phyloP scores from a whole-genome alignment of 2,329 filamentous ascomycete species.

The Botryotinia calthae region DNA sequence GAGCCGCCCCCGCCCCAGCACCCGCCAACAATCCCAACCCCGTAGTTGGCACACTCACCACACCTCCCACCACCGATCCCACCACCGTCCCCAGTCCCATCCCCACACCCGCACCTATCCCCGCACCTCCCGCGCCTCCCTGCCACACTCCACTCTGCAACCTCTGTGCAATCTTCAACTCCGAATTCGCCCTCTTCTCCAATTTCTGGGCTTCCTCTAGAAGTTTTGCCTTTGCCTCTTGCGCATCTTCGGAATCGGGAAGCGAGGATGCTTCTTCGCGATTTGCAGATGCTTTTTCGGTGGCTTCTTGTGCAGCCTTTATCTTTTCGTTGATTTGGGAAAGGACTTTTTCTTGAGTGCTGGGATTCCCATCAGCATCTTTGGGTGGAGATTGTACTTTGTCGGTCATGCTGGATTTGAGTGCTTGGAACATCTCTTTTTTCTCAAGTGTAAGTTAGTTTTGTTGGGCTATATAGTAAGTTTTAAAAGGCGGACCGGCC shows the following conservation, averaged over 20 bases:
- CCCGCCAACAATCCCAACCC: conserved; percentile 28
- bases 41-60: conserved; percentile 28
- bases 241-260: conserved; percentile 20
- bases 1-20: conserved; percentile 27
- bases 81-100: conserved; percentile 27
- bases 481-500: neutral
- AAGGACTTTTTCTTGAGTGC: conserved; percentile 27
- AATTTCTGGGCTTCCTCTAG: conserved; percentile 27
- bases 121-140: conserved; percentile 29
- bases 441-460: neutral
- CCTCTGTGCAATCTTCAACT: conserved; percentile 62
- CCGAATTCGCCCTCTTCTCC: conserved; percentile 46
- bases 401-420: conserved; percentile 2
- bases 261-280: conserved; percentile 19
- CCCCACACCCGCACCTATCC: conserved; percentile 30
- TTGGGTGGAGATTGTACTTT: conserved; percentile 6
- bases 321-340: conserved; percentile 23
- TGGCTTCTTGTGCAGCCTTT: conserved; percentile 22
- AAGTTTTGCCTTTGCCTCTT: conserved; percentile 24
- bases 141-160: conserved; percentile 35
- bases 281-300: conserved; percentile 16
- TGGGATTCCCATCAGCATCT: conserved; percentile 13
- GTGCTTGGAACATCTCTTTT: conserved; percentile 4
- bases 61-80: conserved; percentile 23
- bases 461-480: neutral